phyloP scores from a whole-genome alignment of 208 protist genomes.

The Giardia muris region DNA sequence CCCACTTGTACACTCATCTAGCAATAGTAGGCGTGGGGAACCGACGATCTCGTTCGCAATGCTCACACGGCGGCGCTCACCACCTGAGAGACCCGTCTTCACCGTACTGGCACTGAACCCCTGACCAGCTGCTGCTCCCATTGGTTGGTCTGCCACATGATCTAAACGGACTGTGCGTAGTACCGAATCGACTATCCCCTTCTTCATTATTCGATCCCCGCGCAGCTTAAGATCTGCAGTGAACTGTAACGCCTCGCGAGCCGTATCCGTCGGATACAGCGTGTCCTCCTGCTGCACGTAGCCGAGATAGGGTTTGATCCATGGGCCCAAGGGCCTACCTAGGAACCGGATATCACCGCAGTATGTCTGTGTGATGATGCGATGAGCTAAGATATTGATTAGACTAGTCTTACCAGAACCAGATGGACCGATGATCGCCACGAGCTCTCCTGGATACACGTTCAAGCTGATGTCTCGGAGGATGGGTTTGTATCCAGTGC shows the following conservation, averaged over 20 bases:
- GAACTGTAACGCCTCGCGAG: constrained; percentile 46
- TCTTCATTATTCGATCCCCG: constrained; percentile 21
- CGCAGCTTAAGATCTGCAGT: constrained; percentile 32
- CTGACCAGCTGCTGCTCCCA: constrained; percentile 37
- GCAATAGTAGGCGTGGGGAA: constrained; percentile 49
- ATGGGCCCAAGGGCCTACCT: neutral
- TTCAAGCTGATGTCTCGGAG: neutral
- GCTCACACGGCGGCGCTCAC: constrained; percentile 52
- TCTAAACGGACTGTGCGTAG: constrained; percentile 34
- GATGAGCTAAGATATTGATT: constrained; percentile 11
- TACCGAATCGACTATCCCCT: neutral
- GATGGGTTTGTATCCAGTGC: neutral
- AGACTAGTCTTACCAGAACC: constrained; percentile 25
- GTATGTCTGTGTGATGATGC: neutral
- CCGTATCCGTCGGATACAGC: constrained; percentile 41
- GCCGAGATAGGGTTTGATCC: constrained; percentile 8
- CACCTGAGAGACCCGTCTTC: constrained; percentile 52
- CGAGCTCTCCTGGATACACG: neutral
- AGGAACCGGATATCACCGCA: neutral
- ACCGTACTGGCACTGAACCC: constrained; percentile 18
- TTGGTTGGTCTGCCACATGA: constrained; percentile 35
- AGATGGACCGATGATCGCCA: constrained; percentile 26
- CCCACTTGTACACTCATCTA: constrained; percentile 62
- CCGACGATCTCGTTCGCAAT: constrained; percentile 51
- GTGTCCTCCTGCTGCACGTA: constrained; percentile 44